Conservation (phyloP, 306 rosid species). For the Pterocarpus macrocarpus region DNA sequence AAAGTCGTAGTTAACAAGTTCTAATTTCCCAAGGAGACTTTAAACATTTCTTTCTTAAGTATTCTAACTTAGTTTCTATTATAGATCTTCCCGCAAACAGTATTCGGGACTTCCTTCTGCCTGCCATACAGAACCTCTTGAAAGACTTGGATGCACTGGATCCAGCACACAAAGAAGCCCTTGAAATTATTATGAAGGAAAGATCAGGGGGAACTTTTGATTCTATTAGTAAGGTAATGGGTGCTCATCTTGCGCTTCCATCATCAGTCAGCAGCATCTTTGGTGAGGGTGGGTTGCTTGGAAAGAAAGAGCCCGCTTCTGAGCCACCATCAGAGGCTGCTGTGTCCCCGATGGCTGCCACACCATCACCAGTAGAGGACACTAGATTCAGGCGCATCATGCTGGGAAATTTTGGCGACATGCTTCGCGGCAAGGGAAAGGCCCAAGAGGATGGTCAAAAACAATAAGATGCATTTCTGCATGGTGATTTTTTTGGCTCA, state of each 20-base stretch:
- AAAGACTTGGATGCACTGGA: conserved; percentile 84
- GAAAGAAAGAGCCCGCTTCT: conserved; percentile 69
- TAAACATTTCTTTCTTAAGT: conserved; percentile 9
- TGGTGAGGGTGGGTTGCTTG: conserved; percentile 86
- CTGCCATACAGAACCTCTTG: conserved; percentile 83
- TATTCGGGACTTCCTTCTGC: conserved; percentile 81
- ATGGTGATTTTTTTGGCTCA: neutral
- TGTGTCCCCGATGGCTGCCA: conserved; percentile 58
- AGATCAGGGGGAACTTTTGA: conserved; percentile 96
- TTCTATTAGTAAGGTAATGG: conserved; percentile 90
- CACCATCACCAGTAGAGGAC: conserved; percentile 66
- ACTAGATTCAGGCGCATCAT: conserved; percentile 92
- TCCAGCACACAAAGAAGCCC: conserved; percentile 99
- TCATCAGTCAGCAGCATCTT: conserved; percentile 86
- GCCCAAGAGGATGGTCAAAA: conserved; percentile 68
- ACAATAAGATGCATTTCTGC: conserved; percentile 49
- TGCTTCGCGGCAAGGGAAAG: conserved; percentile 86
- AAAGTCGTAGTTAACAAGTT: conserved; percentile 30
- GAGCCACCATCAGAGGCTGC: conserved; percentile 59
- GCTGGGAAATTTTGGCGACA: conserved; percentile 90
- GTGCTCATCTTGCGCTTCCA: conserved; percentile 87
- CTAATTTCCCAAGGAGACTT: conserved; percentile 16
- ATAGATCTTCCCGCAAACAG: conserved; percentile 80
- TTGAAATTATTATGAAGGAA: conserved; percentile 94
- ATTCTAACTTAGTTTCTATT: conserved; percentile 43